A percentile compares a stretch with the other conserved stretches of the same genome.
Evolutionary conservation across 495 filamentous ascomycete species (phyloP).

Genomic region (Talaromyces stipitatus): DNA sequence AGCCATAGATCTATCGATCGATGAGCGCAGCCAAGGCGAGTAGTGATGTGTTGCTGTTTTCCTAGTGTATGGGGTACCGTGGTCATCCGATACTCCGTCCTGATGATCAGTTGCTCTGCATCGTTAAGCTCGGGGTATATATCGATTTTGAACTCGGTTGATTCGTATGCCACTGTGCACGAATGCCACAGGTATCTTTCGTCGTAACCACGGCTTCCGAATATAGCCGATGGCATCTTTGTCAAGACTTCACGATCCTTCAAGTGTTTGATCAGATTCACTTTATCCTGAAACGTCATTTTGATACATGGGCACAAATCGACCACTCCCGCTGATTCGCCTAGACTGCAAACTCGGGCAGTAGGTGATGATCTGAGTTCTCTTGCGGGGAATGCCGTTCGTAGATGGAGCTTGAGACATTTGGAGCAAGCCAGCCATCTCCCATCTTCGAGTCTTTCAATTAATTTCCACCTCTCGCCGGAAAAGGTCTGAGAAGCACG

Average conservation of each 20-base stretch:
- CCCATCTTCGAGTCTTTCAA: slow-evolving; percentile 30
- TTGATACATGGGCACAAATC: slow-evolving; percentile 43
- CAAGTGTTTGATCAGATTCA: slow-evolving; percentile 29
- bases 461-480: slow-evolving; percentile 34
- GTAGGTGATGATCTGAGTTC: slow-evolving; percentile 32
- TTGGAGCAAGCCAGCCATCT: slow-evolving; percentile 36
- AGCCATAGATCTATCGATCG: slow-evolving; percentile 40
- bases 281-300: slow-evolving; percentile 36
- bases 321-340: slow-evolving; percentile 34
- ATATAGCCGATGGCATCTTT: slow-evolving; percentile 20
- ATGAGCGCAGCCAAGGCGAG: slow-evolving; percentile 40
- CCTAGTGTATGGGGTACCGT: slow-evolving; percentile 32
- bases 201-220: slow-evolving; percentile 18
- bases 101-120: slow-evolving; percentile 24
- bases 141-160: slow-evolving; percentile 28
- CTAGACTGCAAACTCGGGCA: slow-evolving; percentile 29
- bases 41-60: slow-evolving; percentile 35
- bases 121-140: slow-evolving; percentile 33
- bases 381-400: slow-evolving; percentile 24
- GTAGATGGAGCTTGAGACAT: slow-evolving; percentile 38
- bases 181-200: slow-evolving; percentile 39
- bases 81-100: slow-evolving; percentile 35
- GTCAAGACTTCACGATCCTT: slow-evolving; percentile 24
- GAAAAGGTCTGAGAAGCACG: slow-evolving; percentile 33
- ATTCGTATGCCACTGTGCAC: slow-evolving; percentile 35